Conservation (phyloP, 768 basidiomycete genomes). For the Pleurotus sapidus region DNA sequence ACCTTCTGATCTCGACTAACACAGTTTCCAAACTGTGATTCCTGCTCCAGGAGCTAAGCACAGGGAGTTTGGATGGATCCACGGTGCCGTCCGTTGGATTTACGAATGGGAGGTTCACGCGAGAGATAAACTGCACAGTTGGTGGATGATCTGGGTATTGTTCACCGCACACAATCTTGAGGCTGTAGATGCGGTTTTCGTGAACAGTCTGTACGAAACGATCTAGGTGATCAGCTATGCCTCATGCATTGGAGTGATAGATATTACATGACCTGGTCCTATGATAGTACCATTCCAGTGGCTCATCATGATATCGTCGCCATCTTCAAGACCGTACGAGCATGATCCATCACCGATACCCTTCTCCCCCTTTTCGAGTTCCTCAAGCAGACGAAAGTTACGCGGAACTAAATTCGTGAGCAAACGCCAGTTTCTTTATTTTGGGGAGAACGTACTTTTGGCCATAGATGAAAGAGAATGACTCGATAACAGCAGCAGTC, state of each 20-base stretch:
- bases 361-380: slow-evolving; percentile 99
- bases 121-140: slow-evolving; percentile 78
- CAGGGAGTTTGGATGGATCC: slow-evolving; percentile 65
- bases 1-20: slow-evolving; percentile 93
- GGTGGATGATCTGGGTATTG: slow-evolving; percentile 79
- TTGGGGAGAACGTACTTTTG: slow-evolving; percentile 37
- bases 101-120: slow-evolving; percentile 94
- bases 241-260: slow-evolving; percentile 5
- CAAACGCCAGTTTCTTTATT: not conserved
- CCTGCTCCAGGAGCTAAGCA: slow-evolving; percentile 74
- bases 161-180: slow-evolving; percentile 84
- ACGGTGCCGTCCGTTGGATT: slow-evolving; percentile 72
- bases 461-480: slow-evolving; percentile 36
- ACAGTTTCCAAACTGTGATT: slow-evolving; percentile 82
- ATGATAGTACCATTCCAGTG: slow-evolving; percentile 99
- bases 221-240: not conserved
- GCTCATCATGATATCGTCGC: slow-evolving; percentile 96
- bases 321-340: slow-evolving; percentile 93
- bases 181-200: slow-evolving; percentile 97
- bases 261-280: slow-evolving; percentile 87
- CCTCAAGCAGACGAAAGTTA: slow-evolving; percentile 95
- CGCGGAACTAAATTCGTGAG: slow-evolving; percentile 67
- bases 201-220: slow-evolving; percentile 75
- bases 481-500: not conserved
- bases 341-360: slow-evolving; percentile 98